Evolutionary conservation across 768 basidiomycete species (phyloP).

Genomic region (Calocera viscosa): DNA sequence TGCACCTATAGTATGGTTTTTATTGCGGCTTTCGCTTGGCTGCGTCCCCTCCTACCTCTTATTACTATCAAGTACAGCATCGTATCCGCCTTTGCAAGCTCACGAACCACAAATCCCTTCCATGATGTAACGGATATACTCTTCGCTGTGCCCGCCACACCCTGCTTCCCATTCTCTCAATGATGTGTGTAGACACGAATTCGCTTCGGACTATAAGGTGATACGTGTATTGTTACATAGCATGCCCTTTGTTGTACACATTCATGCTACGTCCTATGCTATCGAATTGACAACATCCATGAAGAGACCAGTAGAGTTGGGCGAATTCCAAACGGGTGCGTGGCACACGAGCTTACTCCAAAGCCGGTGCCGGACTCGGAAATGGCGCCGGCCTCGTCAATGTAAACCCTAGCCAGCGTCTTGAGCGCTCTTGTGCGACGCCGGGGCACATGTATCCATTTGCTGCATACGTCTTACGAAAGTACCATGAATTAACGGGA

Average conservation of each 20-base stretch:
- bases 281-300: slow-evolving; percentile 1
- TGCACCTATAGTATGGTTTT: background rate
- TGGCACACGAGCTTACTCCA: too few relatives aligned
- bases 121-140: background rate
- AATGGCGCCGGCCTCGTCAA: background rate
- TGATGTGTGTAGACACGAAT: background rate
- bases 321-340: too few relatives aligned
- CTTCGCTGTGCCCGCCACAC: background rate
- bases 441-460: slow-evolving; percentile 59
- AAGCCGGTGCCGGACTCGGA: too few relatives aligned
- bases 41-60: background rate
- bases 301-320: too few relatives aligned
- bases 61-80: background rate
- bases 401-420: background rate
- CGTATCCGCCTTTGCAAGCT: background rate
- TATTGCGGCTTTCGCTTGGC: background rate
- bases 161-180: background rate
- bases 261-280: slow-evolving; percentile 3
- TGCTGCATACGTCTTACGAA: slow-evolving; percentile 73
- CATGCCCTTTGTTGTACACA: slow-evolving; percentile 4
- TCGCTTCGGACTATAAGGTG: background rate
- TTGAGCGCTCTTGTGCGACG: background rate
- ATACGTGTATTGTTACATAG: slow-evolving; percentile 1
- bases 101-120: background rate
- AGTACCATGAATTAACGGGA: slow-evolving; percentile 82